Conservation (phyloP, 257 asterid genomes). For the Jaltomata sinuosa region DNA sequence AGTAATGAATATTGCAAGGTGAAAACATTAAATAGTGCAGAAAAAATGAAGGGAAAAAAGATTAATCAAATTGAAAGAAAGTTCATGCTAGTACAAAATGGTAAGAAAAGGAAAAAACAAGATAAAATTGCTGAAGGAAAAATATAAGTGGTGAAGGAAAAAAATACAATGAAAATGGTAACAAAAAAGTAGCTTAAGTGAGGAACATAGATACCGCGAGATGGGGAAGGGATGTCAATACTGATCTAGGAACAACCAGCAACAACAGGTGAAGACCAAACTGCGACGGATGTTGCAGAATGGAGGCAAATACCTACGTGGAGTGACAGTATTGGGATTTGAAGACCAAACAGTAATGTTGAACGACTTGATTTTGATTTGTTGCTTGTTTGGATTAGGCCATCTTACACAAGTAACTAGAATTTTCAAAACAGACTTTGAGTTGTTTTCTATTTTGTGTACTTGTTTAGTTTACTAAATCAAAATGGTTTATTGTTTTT, state of each 20-base stretch:
- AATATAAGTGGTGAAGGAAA: background rate
- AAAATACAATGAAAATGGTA: background rate
- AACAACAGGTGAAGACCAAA: background rate
- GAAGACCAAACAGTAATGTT: no score
- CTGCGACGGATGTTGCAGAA: background rate
- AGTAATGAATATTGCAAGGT: background rate
- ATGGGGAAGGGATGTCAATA: background rate
- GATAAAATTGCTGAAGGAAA: background rate
- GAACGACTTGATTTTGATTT: no score
- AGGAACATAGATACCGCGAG: background rate
- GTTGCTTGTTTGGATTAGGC: background rate
- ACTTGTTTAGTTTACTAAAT: background rate
- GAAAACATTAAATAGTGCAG: background rate
- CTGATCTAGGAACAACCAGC: background rate
- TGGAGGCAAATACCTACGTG: background rate
- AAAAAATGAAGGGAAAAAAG: background rate
- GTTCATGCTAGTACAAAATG: background rate
- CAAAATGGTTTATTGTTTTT: no score
- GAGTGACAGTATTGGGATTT: background rate
- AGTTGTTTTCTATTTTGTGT: background rate
- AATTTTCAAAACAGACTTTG: background rate
- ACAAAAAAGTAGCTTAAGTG: background rate
- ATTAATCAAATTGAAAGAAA: background rate
- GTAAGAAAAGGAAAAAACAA: background rate
- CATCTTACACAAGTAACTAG: background rate